Base-by-base conservation (phyloP, 2,329 filamentous ascomycete genomes). In the Dactylonectria estremocensis region DNA sequence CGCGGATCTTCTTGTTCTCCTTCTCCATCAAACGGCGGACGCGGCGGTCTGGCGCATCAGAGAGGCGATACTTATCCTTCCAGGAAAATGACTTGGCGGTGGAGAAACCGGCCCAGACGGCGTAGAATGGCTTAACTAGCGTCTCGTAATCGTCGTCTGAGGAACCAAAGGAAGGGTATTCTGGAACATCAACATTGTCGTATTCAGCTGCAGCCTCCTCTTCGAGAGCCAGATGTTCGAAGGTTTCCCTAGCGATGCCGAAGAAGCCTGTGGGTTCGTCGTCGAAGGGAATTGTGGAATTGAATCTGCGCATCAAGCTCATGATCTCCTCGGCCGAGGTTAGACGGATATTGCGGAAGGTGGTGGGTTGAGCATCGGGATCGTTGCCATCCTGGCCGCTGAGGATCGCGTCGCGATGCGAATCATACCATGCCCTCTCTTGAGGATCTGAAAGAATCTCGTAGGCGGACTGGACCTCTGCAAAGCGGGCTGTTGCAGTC, bases 381-480 rank as follows among this genome's bases (percentile, higher is more conserved):
- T 80, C 81, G 31, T 80, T 80, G 35, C 78, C 72, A 61, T 90
- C 89, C 64, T 89, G 86, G 45, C 91, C 92, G 33, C 89, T 88
- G 69, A 98, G 83, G 69, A 98, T 97, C 57, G 93, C 91, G 73
- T 95, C 91, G 68, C 94, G 92, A 78, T 99, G 96, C 3, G 95
- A 95, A 82, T 99, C 95, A 83, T 99, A 99, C 96, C 96, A 99
- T 35, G 95, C 92, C 74, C 96, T 90, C 80, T 99, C 96, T 79
- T 99, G 95, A 11, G 95, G 91, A 79, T 99, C 96, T 2, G 95
- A 97, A 1, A 99, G 88, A n/a, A 99, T 90, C 80, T 98, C 94
- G 79, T 99, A 97, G 53, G 96, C 96, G 40, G 95, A 89, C 80
- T 98, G 95, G 31, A 98, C 88, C 78, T 98, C 95, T 56, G 96